Conservation (phyloP, 768 basidiomycete species). For the Daedaleopsis nitida region DNA sequence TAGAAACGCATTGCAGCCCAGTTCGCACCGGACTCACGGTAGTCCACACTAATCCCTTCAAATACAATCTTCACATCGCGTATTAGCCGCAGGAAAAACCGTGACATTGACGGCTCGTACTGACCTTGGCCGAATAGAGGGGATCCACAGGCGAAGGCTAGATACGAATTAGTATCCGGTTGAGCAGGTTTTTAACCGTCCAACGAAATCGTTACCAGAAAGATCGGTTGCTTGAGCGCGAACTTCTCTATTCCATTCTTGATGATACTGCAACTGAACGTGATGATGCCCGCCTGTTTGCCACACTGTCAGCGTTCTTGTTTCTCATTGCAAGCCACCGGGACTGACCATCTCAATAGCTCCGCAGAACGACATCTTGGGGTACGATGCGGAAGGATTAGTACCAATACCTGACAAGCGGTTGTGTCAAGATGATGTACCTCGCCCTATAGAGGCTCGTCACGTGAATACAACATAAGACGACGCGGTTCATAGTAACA, state of each 20-base stretch:
- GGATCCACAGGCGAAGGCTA: constrained; percentile 79
- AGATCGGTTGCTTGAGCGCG: constrained; percentile 73
- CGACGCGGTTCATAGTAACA: constrained; percentile 13
- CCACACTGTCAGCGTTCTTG: constrained; percentile 20
- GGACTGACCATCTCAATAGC: constrained; percentile 67
- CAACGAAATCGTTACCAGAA: constrained; percentile 47
- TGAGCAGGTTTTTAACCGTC: too few relatives aligned
- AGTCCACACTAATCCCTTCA: constrained; percentile 74
- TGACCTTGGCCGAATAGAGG: constrained; percentile 66
- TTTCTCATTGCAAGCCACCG: neutral
- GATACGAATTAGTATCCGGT: neutral
- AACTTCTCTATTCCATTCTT: constrained; percentile 76
- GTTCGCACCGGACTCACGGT: constrained; percentile 44
- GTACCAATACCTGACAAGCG: neutral
- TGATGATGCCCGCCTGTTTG: constrained; percentile 65
- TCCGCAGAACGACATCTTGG: constrained; percentile 70
- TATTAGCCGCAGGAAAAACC: too few relatives aligned
- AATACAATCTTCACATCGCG: constrained; percentile 55
- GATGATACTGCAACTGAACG: constrained; percentile 71
- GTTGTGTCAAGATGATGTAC: constrained; percentile 31
- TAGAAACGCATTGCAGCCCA: neutral
- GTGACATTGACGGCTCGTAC: neutral
- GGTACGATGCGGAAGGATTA: neutral
- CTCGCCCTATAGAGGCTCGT: constrained; percentile 49
- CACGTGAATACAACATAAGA: constrained; percentile 1